phyloP scores from a whole-genome alignment of 202 grass and related monocot genomes.

The Sporobolus alterniflorus region DNA sequence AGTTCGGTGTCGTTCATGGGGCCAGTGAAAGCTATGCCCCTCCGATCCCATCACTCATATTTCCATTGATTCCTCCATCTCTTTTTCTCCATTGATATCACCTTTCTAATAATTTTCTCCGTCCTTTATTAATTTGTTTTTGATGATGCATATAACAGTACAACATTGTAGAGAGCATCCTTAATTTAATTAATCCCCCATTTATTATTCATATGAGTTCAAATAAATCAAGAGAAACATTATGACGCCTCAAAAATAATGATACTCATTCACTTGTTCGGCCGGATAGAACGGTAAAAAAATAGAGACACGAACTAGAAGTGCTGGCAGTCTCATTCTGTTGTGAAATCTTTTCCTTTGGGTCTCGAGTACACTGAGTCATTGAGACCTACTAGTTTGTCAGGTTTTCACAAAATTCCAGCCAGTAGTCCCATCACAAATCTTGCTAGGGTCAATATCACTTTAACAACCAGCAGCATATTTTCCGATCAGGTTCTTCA shows the following conservation, averaged over 20 bases:
- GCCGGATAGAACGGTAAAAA: too few species aligned
- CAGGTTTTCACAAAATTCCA: neutral
- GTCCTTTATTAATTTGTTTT: neutral
- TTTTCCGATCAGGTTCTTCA: too few species aligned
- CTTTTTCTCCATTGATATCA: neutral
- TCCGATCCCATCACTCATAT: conserved; percentile 36
- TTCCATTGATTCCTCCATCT: neutral
- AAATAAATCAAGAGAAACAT: neutral
- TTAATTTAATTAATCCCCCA: neutral
- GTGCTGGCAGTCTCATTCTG: too few species aligned
- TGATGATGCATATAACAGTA: neutral
- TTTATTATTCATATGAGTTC: neutral
- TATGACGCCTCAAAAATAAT: too few species aligned
- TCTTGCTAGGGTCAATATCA: too few species aligned
- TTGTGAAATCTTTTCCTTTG: neutral
- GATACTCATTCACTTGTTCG: too few species aligned
- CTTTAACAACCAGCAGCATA: too few species aligned
- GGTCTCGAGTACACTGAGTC: neutral
- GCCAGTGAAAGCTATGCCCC: conserved; percentile 29
- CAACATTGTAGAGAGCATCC: neutral
- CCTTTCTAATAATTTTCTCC: neutral
- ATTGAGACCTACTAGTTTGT: neutral
- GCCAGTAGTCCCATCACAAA: neutral
- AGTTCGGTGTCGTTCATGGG: conserved; percentile 29
- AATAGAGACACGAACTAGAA: too few species aligned